Evolutionary conservation across 2,329 filamentous ascomycete species (phyloP), one percentile per base, ranked within the genome.

Genomic region (Tricladium varicosporioides): DNA sequence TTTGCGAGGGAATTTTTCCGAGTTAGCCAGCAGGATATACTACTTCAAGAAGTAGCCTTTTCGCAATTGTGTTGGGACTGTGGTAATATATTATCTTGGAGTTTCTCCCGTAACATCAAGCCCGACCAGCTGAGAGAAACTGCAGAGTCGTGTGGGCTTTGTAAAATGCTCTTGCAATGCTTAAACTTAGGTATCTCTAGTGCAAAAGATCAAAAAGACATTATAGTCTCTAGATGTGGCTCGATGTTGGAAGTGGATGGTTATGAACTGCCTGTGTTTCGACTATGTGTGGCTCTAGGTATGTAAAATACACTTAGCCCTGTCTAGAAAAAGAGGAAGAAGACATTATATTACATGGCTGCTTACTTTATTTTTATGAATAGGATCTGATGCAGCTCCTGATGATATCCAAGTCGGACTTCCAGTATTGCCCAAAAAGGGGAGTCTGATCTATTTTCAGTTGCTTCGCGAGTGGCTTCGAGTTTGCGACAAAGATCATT

Each of bases 381-480:
- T n/a, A n/a, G n/a, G n/a, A n/a, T n/a, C n/a, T n/a, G n/a, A n/a
- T n/a, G n/a, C n/a, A n/a, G n/a, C n/a, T n/a, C n/a, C n/a, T n/a
- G n/a, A n/a, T n/a, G 32, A 36, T 40, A 42, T 54, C 31, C 47
- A 55, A 45, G 14, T 55, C 18, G 53, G 47, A 4, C 45, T 50
- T 49, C 53, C 53, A 22, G n/a, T 15, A 44, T 15, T 55, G 14
- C 44, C 14, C 8, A 19, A 45, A 43, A 18, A n/a, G 15, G 18
- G 40, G 22, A 51, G 53, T 22, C 18, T n/a, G 11, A 9, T 46
- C 18, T n/a, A 55, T 44, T 50, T 55, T 16, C 16, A 49, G n/a
- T 44, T 55, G 14, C 46, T 55, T 33, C 33, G 36, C 2, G 36
- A 50, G 33, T 55, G 47, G 53, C 53, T 55, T 44, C 10, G 31